These are phyloP conservation scores for Fusarium napiforme DNA, from an alignment of 2,329 filamentous ascomycete genomes.

Conservation along the genomic window DNA sequence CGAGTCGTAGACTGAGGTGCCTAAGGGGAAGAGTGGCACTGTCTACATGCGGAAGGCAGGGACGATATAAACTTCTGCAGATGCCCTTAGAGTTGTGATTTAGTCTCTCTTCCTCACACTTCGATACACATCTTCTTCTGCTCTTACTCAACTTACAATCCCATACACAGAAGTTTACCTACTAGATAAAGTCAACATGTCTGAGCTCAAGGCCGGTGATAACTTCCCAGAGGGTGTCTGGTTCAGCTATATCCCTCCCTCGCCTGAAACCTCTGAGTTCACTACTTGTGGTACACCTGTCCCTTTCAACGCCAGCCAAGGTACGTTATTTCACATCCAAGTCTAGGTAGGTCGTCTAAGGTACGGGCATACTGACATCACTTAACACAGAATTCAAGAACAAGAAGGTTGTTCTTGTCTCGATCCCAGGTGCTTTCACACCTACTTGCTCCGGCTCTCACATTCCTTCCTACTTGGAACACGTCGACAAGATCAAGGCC, in stretches of 20 bases:
- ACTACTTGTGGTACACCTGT: conserved; percentile 82
- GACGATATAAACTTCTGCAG: conserved; percentile 30
- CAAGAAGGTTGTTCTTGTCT: conserved; percentile 67
- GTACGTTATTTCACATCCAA: conserved; percentile 51
- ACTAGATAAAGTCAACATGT: conserved; percentile 51
- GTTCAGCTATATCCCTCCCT: conserved; percentile 87
- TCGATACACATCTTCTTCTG: conserved; percentile 5
- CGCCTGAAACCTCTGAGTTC: conserved; percentile 73
- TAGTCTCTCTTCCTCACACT: conserved; percentile 4
- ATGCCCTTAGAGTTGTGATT: conserved; percentile 7
- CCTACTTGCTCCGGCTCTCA: conserved; percentile 86
- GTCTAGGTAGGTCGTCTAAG: not conserved
- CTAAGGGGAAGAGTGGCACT: conserved; percentile 15
- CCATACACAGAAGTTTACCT: not conserved
- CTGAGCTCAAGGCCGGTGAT: conserved; percentile 82
- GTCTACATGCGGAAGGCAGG: conserved; percentile 11
- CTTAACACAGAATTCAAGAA: conserved; percentile 60
- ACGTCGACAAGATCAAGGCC: conserved; percentile 74
- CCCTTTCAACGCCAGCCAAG: conserved; percentile 82
- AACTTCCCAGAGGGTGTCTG: conserved; percentile 81
- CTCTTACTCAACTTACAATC: not conserved
- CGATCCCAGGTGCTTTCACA: conserved; percentile 80
- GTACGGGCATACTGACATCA: conserved; percentile 9
- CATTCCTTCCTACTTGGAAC: conserved; percentile 82
- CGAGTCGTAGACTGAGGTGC: not conserved